Base-by-base conservation (phyloP, 352 stramenopile species). In the Pythium myriotylum region DNA sequence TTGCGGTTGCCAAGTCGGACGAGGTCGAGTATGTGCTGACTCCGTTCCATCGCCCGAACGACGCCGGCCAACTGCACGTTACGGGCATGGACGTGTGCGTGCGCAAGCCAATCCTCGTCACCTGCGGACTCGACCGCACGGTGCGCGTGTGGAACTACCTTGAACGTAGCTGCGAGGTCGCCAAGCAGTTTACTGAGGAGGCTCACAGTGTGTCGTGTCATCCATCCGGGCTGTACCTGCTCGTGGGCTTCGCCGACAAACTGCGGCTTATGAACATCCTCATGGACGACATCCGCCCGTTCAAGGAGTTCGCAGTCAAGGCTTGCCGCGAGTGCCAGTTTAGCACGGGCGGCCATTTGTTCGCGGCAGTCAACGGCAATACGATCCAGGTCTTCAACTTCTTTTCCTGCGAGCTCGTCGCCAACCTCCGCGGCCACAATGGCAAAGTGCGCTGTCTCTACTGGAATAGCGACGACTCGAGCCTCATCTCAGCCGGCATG, bases 141-240 rank as follows among this genome's bases (percentile, higher is more conserved):
- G 79, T 98, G 14, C 83, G 91, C 29, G 80, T 98, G 24, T 98
- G 92, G 94, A 98, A 98, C 69, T 98, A 97, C 68, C 73, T 97
- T 22, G 88, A 96, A 43, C 87, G 91, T 14, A 80, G 61, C 5
- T 85, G 87, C 29, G 92, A 98, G 58, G 76, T 98, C 24, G 73
- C 73, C 58, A 97, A 97, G 65, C 65, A 72, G 27, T 98, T 97
- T 52, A 75, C 73, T 12, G 92, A 98, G 60, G 89, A 97, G 62
- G 88, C 89, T 22, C 84, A 91, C 64, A 96, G 85, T 55, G 84
- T 97, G 16, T 74, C 89, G 2, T 89, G 97, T 46, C 94, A 98
- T 59, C 94, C 94, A 37, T 95, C 85, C 3, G 94, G 94, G 5
- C 66, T 98, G 17, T 90, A 97, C 37, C 51, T 97, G 29, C 71